phyloP scores from a whole-genome alignment of 352 stramenopile genomes.

The Pseudoperonospora humuli region DNA sequence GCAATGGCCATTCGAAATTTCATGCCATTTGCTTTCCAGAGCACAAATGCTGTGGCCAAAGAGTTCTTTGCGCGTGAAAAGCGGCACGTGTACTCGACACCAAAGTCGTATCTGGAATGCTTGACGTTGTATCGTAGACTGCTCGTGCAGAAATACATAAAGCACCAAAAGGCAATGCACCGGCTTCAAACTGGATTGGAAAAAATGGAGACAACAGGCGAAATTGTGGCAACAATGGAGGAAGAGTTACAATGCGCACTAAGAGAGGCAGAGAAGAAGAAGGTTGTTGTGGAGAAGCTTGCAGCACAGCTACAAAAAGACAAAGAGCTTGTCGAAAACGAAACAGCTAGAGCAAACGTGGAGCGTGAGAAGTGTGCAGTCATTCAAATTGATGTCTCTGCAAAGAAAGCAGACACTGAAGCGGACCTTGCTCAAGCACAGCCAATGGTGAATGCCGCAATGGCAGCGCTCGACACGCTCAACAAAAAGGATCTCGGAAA shows the following conservation, averaged over 20 bases:
- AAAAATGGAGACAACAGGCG: slow-evolving; percentile 85
- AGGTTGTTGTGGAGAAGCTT: slow-evolving; percentile 89
- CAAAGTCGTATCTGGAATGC: slow-evolving; percentile 91
- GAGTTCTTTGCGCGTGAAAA: slow-evolving; percentile 79
- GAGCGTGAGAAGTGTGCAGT: slow-evolving; percentile 88
- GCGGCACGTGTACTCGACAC: slow-evolving; percentile 88
- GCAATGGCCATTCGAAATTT: slow-evolving; percentile 84
- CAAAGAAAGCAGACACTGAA: slow-evolving; percentile 84
- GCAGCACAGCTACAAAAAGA: slow-evolving; percentile 86
- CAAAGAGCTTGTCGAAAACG: slow-evolving; percentile 89
- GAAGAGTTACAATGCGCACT: slow-evolving; percentile 86
- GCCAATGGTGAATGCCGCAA: slow-evolving; percentile 80
- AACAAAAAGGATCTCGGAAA: slow-evolving; percentile 87
- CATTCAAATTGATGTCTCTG: slow-evolving; percentile 88
- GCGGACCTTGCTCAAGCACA: slow-evolving; percentile 64
- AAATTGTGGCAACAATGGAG: slow-evolving; percentile 89
- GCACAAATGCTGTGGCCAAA: slow-evolving; percentile 80
- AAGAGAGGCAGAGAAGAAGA: slow-evolving; percentile 90
- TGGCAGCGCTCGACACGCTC: slow-evolving; percentile 85
- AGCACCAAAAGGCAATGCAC: slow-evolving; percentile 54
- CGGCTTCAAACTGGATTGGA: slow-evolving; percentile 84
- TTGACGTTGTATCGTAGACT: slow-evolving; percentile 82
- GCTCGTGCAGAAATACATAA: slow-evolving; percentile 56
- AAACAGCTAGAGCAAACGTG: slow-evolving; percentile 86
- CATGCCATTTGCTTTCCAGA: slow-evolving; percentile 90